Base-by-base conservation (phyloP, 257 asterid genomes). In the Fraxinus quadrangulata region DNA sequence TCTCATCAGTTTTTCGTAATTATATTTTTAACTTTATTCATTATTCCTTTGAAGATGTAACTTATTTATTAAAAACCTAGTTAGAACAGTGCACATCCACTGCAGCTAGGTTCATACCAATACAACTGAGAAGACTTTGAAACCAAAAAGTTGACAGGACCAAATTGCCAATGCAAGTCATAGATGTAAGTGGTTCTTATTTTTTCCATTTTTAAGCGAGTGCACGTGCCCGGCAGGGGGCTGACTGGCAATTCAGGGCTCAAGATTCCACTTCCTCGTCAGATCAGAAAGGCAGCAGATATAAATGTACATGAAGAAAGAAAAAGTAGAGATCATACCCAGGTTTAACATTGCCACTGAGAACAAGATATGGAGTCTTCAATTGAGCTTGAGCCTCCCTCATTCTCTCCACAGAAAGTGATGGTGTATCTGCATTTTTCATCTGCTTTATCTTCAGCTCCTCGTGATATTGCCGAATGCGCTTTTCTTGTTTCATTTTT, bases 361-460 rank as follows among this genome's bases (percentile, higher is more conserved):
- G 83, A 59, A 93, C 96, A 73, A 95, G 94, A 85, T 91, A 95
- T 5, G 99, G 98, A 10, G 90, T 76, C 84, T 86, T 89, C 16
- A 83, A 75, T 83, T 85, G 85, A 73, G 88, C 90, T 78, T 95
- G 99, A 86, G 92, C 92, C 76, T 96, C 97, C 87, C 93, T 92
- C 98, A 93, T 96, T 83, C 97, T 87, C 88, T 79, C 90, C 79
- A 93, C 97, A 24, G 99, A 93, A 74, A 75, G 93, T 6, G 98
- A 93, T 61, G 99, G 99, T 34, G 98, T 95, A 78, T 95, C 98
- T 2, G 99, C 83, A 85, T 91, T 95, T 75, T 87, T 90, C 98
- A 95, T 95, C 88, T 88, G 96, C 84, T 95, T 96, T 33, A 93
- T 84, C 91, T 93, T 95, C 86, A 95, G 81, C 78, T 95, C 99